Percentiles rank a stretch among this genome's conserved stretches.
Conservation (phyloP, 768 basidiomycete species). For the Daedalea quercina region DNA sequence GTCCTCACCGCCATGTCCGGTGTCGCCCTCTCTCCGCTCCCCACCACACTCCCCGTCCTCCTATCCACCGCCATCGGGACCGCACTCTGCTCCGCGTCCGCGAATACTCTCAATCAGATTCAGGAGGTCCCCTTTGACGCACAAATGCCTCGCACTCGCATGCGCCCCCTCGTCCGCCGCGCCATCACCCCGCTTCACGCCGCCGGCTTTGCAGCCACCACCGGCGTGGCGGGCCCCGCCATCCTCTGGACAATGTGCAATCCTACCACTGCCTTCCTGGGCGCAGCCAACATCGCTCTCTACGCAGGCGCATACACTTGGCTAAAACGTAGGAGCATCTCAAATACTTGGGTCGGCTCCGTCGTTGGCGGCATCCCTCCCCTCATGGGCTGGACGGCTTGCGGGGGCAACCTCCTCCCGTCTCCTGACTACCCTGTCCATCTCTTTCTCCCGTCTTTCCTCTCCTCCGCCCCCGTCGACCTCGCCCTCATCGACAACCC, state of each 20-base stretch:
- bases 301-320: constrained; percentile 93
- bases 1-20: constrained; percentile 88
- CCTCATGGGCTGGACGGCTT: constrained; percentile 97
- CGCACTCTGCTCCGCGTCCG: constrained; percentile 84
- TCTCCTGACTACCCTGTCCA: constrained; percentile 50
- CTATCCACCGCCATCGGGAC: constrained; percentile 87
- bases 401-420: constrained; percentile 73
- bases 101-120: constrained; percentile 92
- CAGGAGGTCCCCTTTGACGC: constrained; percentile 95
- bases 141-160: constrained; percentile 90
- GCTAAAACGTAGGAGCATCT: constrained; percentile 75
- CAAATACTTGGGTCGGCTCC: constrained; percentile 93
- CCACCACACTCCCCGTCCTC: constrained; percentile 76
- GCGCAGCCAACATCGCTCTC: constrained; percentile 75
- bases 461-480: constrained; percentile 36
- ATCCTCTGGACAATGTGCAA: constrained; percentile 81
- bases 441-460: constrained; percentile 56
- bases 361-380: constrained; percentile 92
- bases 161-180: constrained; percentile 77
- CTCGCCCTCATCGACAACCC: constrained; percentile 52
- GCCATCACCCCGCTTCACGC: constrained; percentile 86
- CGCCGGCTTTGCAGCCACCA: constrained; percentile 64
- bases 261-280: constrained; percentile 79
- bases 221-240: constrained; percentile 73
- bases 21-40: constrained; percentile 87